Percentiles rank a stretch among this genome's conserved stretches.
These are phyloP conservation scores for Ceratobasidium sp. DNA, from an alignment of 1,284 basidiomycete genomes.

Conservation along the genomic window DNA sequence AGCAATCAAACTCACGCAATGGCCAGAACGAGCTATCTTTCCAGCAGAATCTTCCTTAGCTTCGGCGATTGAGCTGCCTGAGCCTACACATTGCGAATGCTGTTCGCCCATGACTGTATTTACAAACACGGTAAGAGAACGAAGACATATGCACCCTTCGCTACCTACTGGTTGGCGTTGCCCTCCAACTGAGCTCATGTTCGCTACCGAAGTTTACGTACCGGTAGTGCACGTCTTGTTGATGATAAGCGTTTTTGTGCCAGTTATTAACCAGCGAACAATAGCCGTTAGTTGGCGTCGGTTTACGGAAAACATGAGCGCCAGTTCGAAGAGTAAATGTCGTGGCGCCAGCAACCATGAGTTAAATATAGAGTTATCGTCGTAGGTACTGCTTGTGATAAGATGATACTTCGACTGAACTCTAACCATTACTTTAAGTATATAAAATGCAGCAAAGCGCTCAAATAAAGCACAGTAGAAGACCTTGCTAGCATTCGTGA, in stretches of 20 bases:
- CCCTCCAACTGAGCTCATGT: slow-evolving; percentile 8
- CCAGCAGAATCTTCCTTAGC: not conserved
- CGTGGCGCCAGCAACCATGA: not conserved
- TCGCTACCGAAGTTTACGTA: not conserved
- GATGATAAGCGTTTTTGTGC: slow-evolving; percentile 19
- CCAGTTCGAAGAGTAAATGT: slow-evolving; percentile 30
- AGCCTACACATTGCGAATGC: not conserved
- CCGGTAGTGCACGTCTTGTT: slow-evolving; percentile 11
- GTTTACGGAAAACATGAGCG: not conserved
- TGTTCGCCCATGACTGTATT: slow-evolving; percentile 17
- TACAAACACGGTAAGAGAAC: too few relatives aligned
- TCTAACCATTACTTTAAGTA: too few relatives aligned
- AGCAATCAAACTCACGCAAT: slow-evolving; percentile 26
- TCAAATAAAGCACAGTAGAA: not conserved
- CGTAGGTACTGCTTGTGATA: too few relatives aligned
- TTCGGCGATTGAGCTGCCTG: not conserved
- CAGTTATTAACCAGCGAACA: slow-evolving; percentile 18
- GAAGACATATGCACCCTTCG: not conserved
- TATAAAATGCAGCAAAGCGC: too few relatives aligned
- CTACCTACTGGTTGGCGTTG: slow-evolving; percentile 15
- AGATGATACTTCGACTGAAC: too few relatives aligned
- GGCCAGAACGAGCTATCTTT: slow-evolving; percentile 29
- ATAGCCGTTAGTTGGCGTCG: slow-evolving; percentile 24
- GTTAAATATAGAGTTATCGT: too few relatives aligned
- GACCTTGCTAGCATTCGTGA: not conserved